Conservation (phyloP, 495 filamentous ascomycete species). For the Acidiella bohemica region DNA sequence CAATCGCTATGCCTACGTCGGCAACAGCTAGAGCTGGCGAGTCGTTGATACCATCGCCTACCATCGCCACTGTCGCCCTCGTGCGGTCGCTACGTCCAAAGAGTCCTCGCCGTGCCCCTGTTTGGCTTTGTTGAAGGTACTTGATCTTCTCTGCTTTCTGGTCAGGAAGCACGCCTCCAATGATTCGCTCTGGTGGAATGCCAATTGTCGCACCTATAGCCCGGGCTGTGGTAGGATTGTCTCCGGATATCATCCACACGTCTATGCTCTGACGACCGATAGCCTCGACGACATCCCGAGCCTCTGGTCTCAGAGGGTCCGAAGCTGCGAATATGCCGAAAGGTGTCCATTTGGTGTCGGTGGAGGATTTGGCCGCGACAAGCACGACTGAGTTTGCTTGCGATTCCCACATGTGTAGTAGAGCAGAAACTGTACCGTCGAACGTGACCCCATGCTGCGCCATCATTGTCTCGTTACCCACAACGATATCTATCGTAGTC, state of each 20-base stretch:
- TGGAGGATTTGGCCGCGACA: constrained; percentile 10
- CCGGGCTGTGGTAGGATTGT: constrained; percentile 54
- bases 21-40: constrained; percentile 66
- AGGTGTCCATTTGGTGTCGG: constrained; percentile 16
- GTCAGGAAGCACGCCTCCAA: constrained; percentile 74
- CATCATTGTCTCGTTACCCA: constrained; percentile 76
- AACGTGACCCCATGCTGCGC: constrained; percentile 24
- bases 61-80: constrained; percentile 43
- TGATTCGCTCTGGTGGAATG: constrained; percentile 60
- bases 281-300: constrained; percentile 48
- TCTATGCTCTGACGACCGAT: constrained; percentile 52
- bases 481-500: constrained; percentile 58
- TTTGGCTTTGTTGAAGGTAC: constrained; percentile 50
- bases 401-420: constrained; percentile 24
- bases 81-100: no score
- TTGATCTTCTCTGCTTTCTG: constrained; percentile 78
- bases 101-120: constrained; percentile 14
- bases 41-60: constrained; percentile 87
- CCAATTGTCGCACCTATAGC: constrained; percentile 63
- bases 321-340: constrained; percentile 24
- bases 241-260: constrained; percentile 89
- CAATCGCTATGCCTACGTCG: constrained; percentile 74
- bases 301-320: constrained; percentile 71
- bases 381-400: constrained; percentile 27
- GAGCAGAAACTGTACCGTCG: neutral